phyloP scores from a whole-genome alignment of 2,329 filamentous ascomycete genomes.

The Ophiocordyceps robertsii region DNA sequence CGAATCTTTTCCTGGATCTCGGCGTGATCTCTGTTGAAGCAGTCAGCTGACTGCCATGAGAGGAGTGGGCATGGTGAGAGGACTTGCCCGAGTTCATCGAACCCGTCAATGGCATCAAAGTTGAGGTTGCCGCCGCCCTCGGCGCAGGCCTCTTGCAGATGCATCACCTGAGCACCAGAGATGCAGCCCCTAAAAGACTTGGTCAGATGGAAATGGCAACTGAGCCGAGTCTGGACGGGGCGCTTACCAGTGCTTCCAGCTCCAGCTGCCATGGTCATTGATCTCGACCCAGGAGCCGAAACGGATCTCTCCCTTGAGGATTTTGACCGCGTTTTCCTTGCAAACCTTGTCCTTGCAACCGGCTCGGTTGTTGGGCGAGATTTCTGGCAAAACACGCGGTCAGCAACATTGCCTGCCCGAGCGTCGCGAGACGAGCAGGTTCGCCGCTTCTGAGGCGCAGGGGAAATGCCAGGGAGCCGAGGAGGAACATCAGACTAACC shows the following conservation, averaged over 20 bases:
- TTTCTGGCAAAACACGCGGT: slow-evolving; percentile 37
- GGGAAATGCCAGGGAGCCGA: background rate
- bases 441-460: background rate
- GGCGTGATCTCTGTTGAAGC: slow-evolving; percentile 25
- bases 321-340: slow-evolving; percentile 56
- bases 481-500: slow-evolving; percentile 21
- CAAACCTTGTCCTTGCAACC: slow-evolving; percentile 62
- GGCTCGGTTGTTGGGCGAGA: slow-evolving; percentile 57
- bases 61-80: background rate
- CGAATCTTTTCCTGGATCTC: slow-evolving; percentile 62
- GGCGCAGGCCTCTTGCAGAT: slow-evolving; percentile 45
- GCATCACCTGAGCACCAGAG: slow-evolving; percentile 59
- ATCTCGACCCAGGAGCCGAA: slow-evolving; percentile 61
- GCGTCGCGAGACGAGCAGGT: background rate
- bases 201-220: background rate
- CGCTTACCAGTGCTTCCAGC: slow-evolving; percentile 76
- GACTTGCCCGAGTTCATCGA: slow-evolving; percentile 49
- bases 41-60: slow-evolving; percentile 2
- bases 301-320: slow-evolving; percentile 66
- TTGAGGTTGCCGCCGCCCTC: slow-evolving; percentile 35
- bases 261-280: slow-evolving; percentile 48
- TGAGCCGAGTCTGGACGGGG: background rate
- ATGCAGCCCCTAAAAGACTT: slow-evolving; percentile 63
- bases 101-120: slow-evolving; percentile 63
- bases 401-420: background rate